Evolutionary conservation across 2,329 filamentous ascomycete species (phyloP).

Genomic region (Epichloe baconii): DNA sequence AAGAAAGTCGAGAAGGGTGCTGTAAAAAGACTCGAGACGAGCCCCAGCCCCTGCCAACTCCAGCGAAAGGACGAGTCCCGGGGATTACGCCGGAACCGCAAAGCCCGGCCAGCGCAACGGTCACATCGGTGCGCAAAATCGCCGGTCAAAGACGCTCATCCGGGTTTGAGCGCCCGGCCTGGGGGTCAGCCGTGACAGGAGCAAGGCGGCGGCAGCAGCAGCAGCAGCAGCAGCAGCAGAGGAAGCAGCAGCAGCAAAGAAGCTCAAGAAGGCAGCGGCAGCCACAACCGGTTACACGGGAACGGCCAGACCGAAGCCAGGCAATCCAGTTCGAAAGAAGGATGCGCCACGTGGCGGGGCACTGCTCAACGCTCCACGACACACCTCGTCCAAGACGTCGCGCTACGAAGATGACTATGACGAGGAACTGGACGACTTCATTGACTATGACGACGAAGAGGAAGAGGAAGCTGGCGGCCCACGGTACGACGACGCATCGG

Average conservation of each 20-base stretch:
- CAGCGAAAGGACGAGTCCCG: constrained; percentile 14
- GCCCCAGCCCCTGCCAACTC: constrained; percentile 11
- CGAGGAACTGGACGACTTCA: constrained; percentile 48
- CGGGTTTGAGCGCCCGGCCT: constrained; percentile 1
- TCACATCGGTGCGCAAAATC: constrained; percentile 8
- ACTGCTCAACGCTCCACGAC: constrained; percentile 23
- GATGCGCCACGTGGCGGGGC: constrained; percentile 26
- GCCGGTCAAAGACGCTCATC: constrained; percentile 2
- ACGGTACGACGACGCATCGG: constrained; percentile 45
- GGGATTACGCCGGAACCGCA: constrained; percentile 20
- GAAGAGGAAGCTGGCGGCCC: constrained; percentile 30
- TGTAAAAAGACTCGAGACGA: constrained; percentile 34
- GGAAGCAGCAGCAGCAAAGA: constrained; percentile 39
- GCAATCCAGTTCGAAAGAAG: constrained; percentile 19
- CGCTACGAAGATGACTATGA: constrained; percentile 48
- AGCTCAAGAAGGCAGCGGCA: constrained; percentile 45
- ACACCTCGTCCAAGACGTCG: constrained; percentile 18
- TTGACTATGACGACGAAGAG: constrained; percentile 48
- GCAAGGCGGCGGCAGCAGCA: neutral
- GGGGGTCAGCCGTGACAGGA: constrained; percentile 7
- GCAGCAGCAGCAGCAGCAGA: constrained; percentile 22
- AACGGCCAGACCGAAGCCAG: constrained; percentile 46
- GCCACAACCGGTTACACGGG: constrained; percentile 55
- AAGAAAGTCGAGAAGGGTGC: constrained; percentile 55
- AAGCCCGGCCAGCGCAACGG: constrained; percentile 16